phyloP scores from a whole-genome alignment of 345 rosid species.

The Populus alba region DNA sequence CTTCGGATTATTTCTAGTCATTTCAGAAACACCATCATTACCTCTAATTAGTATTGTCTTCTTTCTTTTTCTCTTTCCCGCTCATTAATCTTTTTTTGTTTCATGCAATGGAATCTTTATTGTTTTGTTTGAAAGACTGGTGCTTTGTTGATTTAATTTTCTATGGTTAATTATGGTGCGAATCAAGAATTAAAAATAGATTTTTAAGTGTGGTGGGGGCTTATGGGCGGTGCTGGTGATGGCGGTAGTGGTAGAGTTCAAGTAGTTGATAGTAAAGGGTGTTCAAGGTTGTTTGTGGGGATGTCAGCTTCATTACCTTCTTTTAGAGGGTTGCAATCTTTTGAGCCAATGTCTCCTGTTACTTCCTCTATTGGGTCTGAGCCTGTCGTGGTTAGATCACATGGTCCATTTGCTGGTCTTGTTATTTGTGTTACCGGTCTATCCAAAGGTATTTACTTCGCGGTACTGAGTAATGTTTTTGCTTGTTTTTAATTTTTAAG shows the following conservation, averaged over 20 bases:
- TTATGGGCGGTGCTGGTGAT: conserved; percentile 30
- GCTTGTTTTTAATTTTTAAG: neutral
- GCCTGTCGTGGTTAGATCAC: conserved; percentile 31
- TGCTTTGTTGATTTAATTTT: neutral
- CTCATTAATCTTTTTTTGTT: neutral
- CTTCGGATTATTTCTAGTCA: neutral
- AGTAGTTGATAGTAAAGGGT: conserved; percentile 65
- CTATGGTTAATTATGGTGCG: neutral
- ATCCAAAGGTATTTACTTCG: conserved; percentile 59
- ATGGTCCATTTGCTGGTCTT: conserved; percentile 66
- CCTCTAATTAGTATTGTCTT: neutral
- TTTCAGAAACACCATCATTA: conserved; percentile 1
- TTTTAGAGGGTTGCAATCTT: conserved; percentile 37
- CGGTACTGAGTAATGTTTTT: neutral
- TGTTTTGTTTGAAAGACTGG: neutral
- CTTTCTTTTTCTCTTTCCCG: conserved; percentile 17
- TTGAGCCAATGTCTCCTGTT: conserved; percentile 44
- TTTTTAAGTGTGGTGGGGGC: conserved; percentile 5
- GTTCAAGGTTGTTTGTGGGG: conserved; percentile 68
- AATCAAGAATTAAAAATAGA: neutral
- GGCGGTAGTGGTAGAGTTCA: conserved; percentile 53
- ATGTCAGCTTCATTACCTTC: conserved; percentile 45
- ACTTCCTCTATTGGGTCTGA: conserved; percentile 44
- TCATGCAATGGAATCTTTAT: neutral
- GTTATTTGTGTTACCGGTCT: conserved; percentile 90